These are phyloP conservation scores for Cystobasidium ongulense DNA, from an alignment of 768 basidiomycete species.

Conservation along the genomic window DNA sequence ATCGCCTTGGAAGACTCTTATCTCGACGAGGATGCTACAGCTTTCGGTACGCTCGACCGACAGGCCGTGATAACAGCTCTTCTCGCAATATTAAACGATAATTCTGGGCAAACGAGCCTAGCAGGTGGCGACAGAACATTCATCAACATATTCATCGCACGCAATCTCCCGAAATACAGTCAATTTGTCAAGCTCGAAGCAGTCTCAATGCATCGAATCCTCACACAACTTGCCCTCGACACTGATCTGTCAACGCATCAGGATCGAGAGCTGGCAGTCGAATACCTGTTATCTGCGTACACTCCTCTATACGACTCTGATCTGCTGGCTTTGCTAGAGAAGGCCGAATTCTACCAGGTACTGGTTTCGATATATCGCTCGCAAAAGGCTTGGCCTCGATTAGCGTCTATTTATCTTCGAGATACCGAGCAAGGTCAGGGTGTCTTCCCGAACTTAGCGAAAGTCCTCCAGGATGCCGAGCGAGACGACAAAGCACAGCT, in stretches of 20 bases:
- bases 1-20: slow-evolving; percentile 89
- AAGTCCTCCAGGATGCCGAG: slow-evolving; percentile 33
- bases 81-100: slow-evolving; percentile 48
- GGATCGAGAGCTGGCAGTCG: slow-evolving; percentile 87
- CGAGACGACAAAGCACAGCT: slow-evolving; percentile 11
- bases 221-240: slow-evolving; percentile 69
- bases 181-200: slow-evolving; percentile 68
- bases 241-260: slow-evolving; percentile 69
- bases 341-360: slow-evolving; percentile 84
- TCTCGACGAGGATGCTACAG: slow-evolving; percentile 61
- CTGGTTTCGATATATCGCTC: slow-evolving; percentile 70
- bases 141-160: slow-evolving; percentile 87
- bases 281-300: slow-evolving; percentile 85
- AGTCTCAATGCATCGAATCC: slow-evolving; percentile 62
- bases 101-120: slow-evolving; percentile 45
- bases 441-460: slow-evolving; percentile 34
- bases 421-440: slow-evolving; percentile 56
- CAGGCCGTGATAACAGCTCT: slow-evolving; percentile 45
- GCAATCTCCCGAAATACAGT: slow-evolving; percentile 92
- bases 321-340: slow-evolving; percentile 45
- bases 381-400: slow-evolving; percentile 64
- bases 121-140: slow-evolving; percentile 64
- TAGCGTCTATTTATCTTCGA: slow-evolving; percentile 65
- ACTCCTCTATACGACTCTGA: slow-evolving; percentile 61
- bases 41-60: neutral